Evolutionary conservation across 2,329 filamentous ascomycete species (phyloP).

Genomic region (Fusarium transvaalense): DNA sequence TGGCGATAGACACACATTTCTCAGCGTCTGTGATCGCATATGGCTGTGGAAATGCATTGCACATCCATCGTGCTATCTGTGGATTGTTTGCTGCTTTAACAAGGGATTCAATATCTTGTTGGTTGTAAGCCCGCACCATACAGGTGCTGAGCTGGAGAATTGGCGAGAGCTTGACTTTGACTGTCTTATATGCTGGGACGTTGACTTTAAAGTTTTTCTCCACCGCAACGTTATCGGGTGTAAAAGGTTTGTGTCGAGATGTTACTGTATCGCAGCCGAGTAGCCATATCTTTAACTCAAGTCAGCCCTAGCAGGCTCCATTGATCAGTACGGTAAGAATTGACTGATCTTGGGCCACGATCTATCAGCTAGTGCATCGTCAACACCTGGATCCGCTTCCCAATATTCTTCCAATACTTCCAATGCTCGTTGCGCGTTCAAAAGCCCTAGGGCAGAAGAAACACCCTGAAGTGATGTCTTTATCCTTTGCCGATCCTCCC

Average conservation of each 20-base stretch:
- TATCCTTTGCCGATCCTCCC: conserved; percentile 24
- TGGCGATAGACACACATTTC: conserved; percentile 3
- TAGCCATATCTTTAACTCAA: neutral
- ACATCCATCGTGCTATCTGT: neutral
- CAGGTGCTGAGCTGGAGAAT: neutral
- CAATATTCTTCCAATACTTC: conserved; percentile 35
- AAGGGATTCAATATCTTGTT: neutral
- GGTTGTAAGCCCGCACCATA: neutral
- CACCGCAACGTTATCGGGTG: too few species aligned
- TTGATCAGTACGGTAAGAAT: conserved; percentile 29
- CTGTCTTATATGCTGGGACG: too few species aligned
- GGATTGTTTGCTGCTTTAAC: conserved; percentile 5
- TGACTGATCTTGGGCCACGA: conserved; percentile 25
- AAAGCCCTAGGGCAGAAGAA: conserved; percentile 20
- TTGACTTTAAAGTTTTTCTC: too few species aligned
- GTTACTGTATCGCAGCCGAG: too few species aligned
- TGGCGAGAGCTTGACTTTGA: too few species aligned
- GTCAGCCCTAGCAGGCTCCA: neutral
- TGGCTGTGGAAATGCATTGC: neutral
- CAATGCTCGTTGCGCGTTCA: conserved; percentile 33
- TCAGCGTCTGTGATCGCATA: neutral
- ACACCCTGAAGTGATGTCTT: conserved; percentile 30
- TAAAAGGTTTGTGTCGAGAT: too few species aligned
- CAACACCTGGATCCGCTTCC: conserved; percentile 18
- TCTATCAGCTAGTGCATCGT: conserved; percentile 28